A percentile compares a stretch with the other conserved stretches of the same genome.
Conservation (phyloP, 345 rosid genomes). For the Orychophragmus violaceus region DNA sequence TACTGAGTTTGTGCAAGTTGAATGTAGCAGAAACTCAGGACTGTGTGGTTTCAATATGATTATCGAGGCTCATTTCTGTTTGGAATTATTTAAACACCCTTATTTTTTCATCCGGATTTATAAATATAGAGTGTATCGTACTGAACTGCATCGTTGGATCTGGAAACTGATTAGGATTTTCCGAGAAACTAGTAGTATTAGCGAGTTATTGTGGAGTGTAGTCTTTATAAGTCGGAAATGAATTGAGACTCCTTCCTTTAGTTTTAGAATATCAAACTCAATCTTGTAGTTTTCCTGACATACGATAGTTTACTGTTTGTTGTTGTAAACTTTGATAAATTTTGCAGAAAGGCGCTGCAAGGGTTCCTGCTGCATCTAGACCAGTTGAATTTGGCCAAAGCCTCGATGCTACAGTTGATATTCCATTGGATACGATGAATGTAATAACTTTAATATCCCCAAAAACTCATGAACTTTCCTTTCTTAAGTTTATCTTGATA, state of each 20-base stretch:
- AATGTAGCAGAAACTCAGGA: background rate
- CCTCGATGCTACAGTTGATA: slow-evolving; percentile 81
- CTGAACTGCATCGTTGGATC: background rate
- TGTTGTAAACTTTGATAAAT: background rate
- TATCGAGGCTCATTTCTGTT: background rate
- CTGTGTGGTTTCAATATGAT: background rate
- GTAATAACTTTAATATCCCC: slow-evolving; percentile 35
- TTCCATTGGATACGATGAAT: slow-evolving; percentile 75
- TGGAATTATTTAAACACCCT: background rate
- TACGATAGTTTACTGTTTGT: background rate
- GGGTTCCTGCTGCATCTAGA: slow-evolving; percentile 51
- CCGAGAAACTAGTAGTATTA: background rate
- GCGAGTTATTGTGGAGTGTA: too few relatives aligned
- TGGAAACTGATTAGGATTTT: background rate
- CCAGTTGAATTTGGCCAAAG: slow-evolving; percentile 59
- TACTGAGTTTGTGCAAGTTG: background rate
- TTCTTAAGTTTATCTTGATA: background rate
- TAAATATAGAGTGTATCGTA: background rate
- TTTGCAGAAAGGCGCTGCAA: slow-evolving; percentile 68
- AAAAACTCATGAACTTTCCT: background rate
- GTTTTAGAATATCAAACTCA: background rate
- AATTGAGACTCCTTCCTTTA: background rate
- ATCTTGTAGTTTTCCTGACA: background rate
- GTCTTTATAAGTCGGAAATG: background rate
- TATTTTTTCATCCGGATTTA: background rate